Evolutionary conservation across 176 grass and related monocot species (phyloP).

Genomic region (Rhynchospora pubera): DNA sequence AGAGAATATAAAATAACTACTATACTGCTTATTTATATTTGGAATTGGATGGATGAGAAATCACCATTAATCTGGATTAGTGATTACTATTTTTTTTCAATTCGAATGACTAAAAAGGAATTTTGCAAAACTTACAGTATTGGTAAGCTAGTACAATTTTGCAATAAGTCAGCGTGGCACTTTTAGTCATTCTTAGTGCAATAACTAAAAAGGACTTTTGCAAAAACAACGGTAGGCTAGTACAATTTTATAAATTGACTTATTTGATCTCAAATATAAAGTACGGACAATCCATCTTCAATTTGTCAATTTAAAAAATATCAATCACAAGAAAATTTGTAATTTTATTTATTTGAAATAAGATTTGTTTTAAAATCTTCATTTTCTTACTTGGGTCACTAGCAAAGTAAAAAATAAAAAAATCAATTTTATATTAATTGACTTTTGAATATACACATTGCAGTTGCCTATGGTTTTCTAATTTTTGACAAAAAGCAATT

Average conservation of each 20-base stretch:
- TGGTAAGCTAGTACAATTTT: not conserved
- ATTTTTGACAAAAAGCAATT: conserved; percentile 2
- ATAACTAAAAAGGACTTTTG: not conserved
- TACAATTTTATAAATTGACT: not conserved
- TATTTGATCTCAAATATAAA: not conserved
- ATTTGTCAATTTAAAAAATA: not conserved
- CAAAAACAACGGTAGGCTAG: not conserved
- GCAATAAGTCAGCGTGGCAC: no score
- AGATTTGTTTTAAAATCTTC: not conserved
- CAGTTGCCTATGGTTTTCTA: not conserved
- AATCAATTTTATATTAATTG: not conserved
- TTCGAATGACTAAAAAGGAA: no score
- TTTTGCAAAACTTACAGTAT: not conserved
- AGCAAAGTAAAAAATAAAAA: not conserved
- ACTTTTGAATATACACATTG: not conserved
- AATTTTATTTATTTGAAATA: not conserved
- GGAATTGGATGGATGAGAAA: no score
- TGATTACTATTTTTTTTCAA: no score
- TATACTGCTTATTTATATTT: no score
- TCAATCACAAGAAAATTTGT: not conserved
- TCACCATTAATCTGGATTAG: no score
- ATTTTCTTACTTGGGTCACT: not conserved
- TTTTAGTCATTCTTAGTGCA: no score
- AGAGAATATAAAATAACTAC: no score
- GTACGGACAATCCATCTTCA: not conserved